Base-by-base conservation (phyloP, 2,329 filamentous ascomycete genomes). In the Pseudogymnoascus sp. region DNA sequence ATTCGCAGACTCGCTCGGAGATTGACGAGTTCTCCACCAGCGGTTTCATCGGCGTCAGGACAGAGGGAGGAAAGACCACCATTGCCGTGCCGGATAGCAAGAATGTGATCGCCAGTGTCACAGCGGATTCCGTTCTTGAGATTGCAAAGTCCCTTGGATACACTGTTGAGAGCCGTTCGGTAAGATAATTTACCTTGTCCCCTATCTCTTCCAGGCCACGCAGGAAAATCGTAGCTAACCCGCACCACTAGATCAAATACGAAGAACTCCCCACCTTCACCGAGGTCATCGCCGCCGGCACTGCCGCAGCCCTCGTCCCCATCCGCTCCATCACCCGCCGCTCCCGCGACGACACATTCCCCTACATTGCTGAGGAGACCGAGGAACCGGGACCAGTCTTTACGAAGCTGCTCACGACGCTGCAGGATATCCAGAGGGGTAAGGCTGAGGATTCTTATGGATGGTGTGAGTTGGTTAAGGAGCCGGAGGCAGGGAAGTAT, bases 1-100 rank as follows among this genome's bases (percentile, higher is more conserved):
- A 97, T 75, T 94, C 89, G 73, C 86, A 86, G 70, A 89, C 84
- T 8, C 83, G 92, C 68, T 87, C 84, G 63, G 91, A 95, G 73
- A 84, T 99, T 64, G 93, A 99, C 70, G 93, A 99, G 80, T 99
- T 97, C 72, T 94, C 89, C 67, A 97, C 94, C 0, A 92, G 88
- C 65, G 93, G 91, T 0, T 97, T 99, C 74, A 88, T 97, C 65
- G 94, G 91, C 3, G 88, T 90, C 5, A 79, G 85, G 43, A 82
- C 80, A 3, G 79, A 80, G 2, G 73, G 70, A 28, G 76, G 78
- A 4, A 75, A 82, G 30, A 78, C 88, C 9, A 93, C 88, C 6
- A 77, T 97, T 2, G 86, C 94, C 4, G 86, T 94, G n/a, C 92
- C 93, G 0, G 89, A 95, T 74, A 93, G 89, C 69, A 87, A 85